Conservation (phyloP, 306 rosid genomes). For the Medicago lupulina region DNA sequence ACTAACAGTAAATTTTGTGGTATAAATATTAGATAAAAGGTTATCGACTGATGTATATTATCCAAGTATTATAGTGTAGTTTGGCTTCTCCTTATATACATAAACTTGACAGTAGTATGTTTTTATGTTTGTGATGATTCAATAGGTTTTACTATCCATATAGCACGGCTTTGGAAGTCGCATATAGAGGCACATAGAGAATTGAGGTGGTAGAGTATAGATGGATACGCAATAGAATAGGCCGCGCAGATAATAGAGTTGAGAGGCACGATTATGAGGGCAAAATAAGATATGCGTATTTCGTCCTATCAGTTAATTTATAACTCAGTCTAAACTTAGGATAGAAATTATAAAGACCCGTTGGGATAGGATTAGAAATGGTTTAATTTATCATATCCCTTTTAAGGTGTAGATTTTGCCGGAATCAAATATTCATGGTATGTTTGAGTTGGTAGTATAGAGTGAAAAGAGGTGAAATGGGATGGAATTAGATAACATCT, state of each 20-base stretch:
- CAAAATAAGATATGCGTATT: too few species aligned
- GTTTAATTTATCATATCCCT: too few species aligned
- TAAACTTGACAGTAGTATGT: not conserved
- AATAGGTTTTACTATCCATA: not conserved
- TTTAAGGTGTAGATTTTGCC: not conserved
- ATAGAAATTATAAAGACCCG: too few species aligned
- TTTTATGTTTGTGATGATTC: not conserved
- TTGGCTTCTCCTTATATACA: not conserved
- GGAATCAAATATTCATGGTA: not conserved
- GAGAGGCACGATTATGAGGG: too few species aligned
- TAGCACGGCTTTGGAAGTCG: too few species aligned
- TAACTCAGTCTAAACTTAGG: too few species aligned
- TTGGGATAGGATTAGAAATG: too few species aligned
- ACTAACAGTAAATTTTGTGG: not conserved
- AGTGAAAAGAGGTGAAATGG: not conserved
- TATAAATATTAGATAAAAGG: not conserved
- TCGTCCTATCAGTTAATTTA: too few species aligned
- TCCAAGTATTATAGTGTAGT: not conserved
- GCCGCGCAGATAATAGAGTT: too few species aligned
- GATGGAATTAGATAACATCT: not conserved
- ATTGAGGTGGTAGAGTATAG: too few species aligned
- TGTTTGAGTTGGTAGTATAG: not conserved
- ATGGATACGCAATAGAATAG: too few species aligned
- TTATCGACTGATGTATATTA: not conserved
- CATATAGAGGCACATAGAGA: too few species aligned